phyloP scores from a whole-genome alignment of 352 stramenopile genomes.

The Halophytophthora batemanensis region DNA sequence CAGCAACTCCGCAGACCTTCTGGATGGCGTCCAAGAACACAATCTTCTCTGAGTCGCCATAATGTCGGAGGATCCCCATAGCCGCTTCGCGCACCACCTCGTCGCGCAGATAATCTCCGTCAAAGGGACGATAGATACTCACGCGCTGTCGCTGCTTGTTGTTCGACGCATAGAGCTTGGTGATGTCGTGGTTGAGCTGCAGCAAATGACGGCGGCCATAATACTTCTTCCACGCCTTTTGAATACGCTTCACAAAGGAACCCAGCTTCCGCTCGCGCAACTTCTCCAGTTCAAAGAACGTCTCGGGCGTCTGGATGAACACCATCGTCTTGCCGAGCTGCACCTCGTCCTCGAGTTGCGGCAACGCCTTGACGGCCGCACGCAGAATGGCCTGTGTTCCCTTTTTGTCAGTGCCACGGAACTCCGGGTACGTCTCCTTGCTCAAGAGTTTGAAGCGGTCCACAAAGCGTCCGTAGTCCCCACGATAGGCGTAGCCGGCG shows the following conservation, averaged over 20 bases:
- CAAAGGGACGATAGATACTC: constrained; percentile 86
- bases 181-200: constrained; percentile 81
- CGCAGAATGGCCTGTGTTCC: constrained; percentile 80
- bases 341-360: constrained; percentile 75
- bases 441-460: constrained; percentile 81
- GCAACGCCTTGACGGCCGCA: constrained; percentile 63
- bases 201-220: constrained; percentile 77
- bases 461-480: constrained; percentile 84
- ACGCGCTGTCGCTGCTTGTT: constrained; percentile 82
- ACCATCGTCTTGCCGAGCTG: constrained; percentile 90
- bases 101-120: constrained; percentile 80
- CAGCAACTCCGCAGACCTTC: constrained; percentile 42
- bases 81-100: constrained; percentile 57
- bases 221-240: constrained; percentile 83
- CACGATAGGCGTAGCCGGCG: constrained; percentile 80
- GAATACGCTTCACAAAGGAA: constrained; percentile 75
- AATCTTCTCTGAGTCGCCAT: constrained; percentile 80
- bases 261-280: constrained; percentile 79
- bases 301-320: constrained; percentile 89
- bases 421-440: constrained; percentile 82
- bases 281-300: constrained; percentile 89
- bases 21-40: constrained; percentile 77
- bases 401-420: constrained; percentile 79
- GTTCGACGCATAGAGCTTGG: constrained; percentile 77
- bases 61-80: constrained; percentile 65